Base-by-base conservation (phyloP, 768 basidiomycete species). In the Leucocoprinus sp. region DNA sequence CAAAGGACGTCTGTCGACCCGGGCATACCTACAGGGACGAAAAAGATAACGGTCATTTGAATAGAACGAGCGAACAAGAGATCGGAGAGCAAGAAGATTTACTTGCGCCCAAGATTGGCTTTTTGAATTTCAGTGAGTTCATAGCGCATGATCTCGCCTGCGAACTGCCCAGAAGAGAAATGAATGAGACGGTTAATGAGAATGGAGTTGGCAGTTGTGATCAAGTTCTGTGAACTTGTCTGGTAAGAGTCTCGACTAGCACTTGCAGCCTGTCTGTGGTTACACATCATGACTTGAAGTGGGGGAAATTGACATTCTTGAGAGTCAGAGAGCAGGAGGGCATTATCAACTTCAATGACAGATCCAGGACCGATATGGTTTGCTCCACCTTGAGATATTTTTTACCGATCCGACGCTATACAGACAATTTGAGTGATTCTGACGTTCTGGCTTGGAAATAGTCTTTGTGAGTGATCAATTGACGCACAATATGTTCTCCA, bases 21-120 rank as follows among this genome's bases (percentile, higher is more conserved):
- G 70, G 0, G 76, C 76, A 56, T 78, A 80, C 56, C 78, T 80
- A 55, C 26, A 38, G 21, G 19, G 18, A 21, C 37, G 24, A 42
- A 33, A 46, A 37, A 31, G 5, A 7, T 14, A 31, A 31, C n/a
- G 31, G 11, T 31, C 11, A 31, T 14, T 12, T 3, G 31, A 33
- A 27, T 49, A 41, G 45, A 45, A 52, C 44, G 42, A 49, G 48
- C 28, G 14, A 35, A 53, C 38, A 47, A 45, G n/a, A 11, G 50
- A 44, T 41, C 29, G 23, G 17, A 9, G 46, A 23, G 46, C 29
- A 51, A 31, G 48, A 39, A 14, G 19, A 58, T 64, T n/a, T 55
- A 82, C 80, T 84, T 84, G 61, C 82, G 65, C n/a, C 80, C 80
- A 23, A 82, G 64, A 53, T 80, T 68, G 4, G 82, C 80, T 49